Base-by-base conservation (phyloP, 805 yeast genomes). In the Spencermartinsiella europaea region DNA sequence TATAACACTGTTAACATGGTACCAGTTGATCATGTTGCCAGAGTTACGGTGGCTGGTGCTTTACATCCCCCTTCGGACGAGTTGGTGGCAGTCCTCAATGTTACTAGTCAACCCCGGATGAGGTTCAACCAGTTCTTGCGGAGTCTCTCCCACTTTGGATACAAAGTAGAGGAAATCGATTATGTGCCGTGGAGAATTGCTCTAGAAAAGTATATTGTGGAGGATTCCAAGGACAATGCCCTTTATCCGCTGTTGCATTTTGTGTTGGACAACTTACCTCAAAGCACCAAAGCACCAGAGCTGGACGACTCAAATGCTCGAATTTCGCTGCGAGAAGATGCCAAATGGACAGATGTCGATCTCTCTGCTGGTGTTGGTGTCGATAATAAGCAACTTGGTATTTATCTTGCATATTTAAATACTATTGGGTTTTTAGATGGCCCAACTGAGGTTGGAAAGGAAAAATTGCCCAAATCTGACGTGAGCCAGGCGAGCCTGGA, bases 21-120 rank as follows among this genome's bases (percentile, higher is more conserved):
- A 19, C 99, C 99, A 2, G 99, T 93, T 38, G 97, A 95, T 59
- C 99, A 93, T 61, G 99, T 93, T 54, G 98, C 99, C 1, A 77
- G 95, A 40, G 86, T 89, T 20, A 85, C 83, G 21, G 86, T 82
- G 43, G 87, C 98, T 1, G 70, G 93, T 21, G 83, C 96, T 0
- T 73, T 93, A 52, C 79, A 79, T 58, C 91, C 95, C 21, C 85
- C 93, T 20, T 57, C 66, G 19, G 58, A 57, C 1, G 70, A 70
- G 14, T 73, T 69, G 42, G 67, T 81, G 37, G 69, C 81, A 0
- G 99, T 95, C 36, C 89, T 88, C 1, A 99, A 93, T 38, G 97
- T 93, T n/a, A 93, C 98, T 4, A 95, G 91, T 20, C 98, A 93
- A 59, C 99, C 99, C 50, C 80, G 99, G 64, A 80, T 88, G 49